Percentiles rank a stretch among this genome's conserved stretches.
phyloP scores from a whole-genome alignment of 208 protist species.

The Trypanosoma grayi region DNA sequence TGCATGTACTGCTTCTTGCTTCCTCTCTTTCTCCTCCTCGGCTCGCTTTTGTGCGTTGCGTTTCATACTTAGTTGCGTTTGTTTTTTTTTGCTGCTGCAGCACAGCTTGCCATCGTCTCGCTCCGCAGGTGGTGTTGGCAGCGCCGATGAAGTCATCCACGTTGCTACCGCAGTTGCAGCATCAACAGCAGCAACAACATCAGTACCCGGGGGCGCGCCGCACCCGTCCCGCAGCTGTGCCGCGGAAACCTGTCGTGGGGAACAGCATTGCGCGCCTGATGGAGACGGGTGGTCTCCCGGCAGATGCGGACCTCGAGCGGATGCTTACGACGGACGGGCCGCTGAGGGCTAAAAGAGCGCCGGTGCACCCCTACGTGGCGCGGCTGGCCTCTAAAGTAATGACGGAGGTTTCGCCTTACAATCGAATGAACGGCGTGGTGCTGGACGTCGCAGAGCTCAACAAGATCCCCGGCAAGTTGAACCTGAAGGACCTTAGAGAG shows the following conservation, averaged over 20 bases:
- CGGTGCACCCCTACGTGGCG: conserved; percentile 25
- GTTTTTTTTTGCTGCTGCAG: no score
- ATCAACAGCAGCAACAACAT: no score
- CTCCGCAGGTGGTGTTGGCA: no score
- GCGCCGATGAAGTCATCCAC: background rate
- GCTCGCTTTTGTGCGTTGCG: no score
- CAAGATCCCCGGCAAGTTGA: conserved; percentile 68
- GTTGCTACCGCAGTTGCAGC: background rate
- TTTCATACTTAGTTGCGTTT: no score
- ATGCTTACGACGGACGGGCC: conserved; percentile 55
- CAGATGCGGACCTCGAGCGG: conserved; percentile 56
- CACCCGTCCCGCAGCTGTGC: background rate
- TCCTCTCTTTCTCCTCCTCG: no score
- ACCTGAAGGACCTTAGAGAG: conserved; percentile 61
- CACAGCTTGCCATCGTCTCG: no score
- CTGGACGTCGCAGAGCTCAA: conserved; percentile 76
- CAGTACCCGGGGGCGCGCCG: conserved; percentile 9
- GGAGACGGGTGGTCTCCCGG: conserved; percentile 41
- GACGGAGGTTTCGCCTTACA: conserved; percentile 68
- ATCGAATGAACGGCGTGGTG: conserved; percentile 49
- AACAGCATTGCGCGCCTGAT: conserved; percentile 42
- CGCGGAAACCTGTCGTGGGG: background rate
- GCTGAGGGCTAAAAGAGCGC: conserved; percentile 42
- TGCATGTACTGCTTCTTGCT: no score
- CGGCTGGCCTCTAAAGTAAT: conserved; percentile 32